phyloP scores from a whole-genome alignment of 2,329 filamentous ascomycete genomes.

The Fusarium proliferatum region DNA sequence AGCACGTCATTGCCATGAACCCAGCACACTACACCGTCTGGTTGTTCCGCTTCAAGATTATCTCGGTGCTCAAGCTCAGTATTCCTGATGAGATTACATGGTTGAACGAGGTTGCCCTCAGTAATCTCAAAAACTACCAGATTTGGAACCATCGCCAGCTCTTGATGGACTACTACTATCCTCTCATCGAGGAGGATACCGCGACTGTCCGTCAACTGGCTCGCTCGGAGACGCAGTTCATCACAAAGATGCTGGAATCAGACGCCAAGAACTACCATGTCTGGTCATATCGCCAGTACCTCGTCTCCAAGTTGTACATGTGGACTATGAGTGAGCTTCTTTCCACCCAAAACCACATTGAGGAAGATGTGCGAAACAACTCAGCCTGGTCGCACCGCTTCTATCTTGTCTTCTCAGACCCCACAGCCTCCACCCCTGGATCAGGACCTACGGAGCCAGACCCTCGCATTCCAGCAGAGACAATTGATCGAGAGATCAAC shows the following conservation, averaged over 20 bases:
- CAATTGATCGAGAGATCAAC: conserved; percentile 79
- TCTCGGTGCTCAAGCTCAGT: conserved; percentile 74
- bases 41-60: conserved; percentile 88
- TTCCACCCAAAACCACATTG: conserved; percentile 78
- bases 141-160: conserved; percentile 86
- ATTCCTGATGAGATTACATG: conserved; percentile 81
- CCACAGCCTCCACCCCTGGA: conserved; percentile 58
- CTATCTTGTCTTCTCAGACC: conserved; percentile 85
- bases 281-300: conserved; percentile 90
- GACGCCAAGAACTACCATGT: conserved; percentile 99
- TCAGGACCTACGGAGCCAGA: conserved; percentile 64
- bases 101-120: conserved; percentile 85
- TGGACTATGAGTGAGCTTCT: conserved; percentile 77
- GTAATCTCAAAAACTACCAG: conserved; percentile 97
- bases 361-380: conserved; percentile 90
- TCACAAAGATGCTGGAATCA: conserved; percentile 81
- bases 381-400: conserved; percentile 98
- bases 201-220: conserved; percentile 68
- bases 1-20: conserved; percentile 91
- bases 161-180: conserved; percentile 68
- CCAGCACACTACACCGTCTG: conserved; percentile 98
- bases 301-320: conserved; percentile 73
- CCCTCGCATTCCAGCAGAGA: conserved; percentile 66
- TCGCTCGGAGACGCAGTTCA: conserved; percentile 77
- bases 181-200: conserved; percentile 67